Evolutionary conservation across 768 basidiomycete species (phyloP), one percentile per base, ranked within the genome.

Genomic region (Lactarius indigo): DNA sequence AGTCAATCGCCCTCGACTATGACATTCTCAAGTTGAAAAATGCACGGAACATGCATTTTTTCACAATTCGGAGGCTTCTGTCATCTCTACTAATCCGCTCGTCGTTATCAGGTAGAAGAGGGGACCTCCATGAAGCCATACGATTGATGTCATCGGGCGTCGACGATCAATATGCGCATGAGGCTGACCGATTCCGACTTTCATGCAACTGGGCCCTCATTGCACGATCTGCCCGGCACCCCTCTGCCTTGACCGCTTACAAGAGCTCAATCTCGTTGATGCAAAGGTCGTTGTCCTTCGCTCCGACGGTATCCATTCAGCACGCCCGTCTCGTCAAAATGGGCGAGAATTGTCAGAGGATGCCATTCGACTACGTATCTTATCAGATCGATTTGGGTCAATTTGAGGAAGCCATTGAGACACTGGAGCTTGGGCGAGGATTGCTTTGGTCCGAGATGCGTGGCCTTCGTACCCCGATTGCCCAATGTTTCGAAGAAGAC

Each of bases 391-490:
- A n/a, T 23, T 8, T 23, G 8, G 57, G 57, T 10, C 30, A 7
- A 39, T 39, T 35, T 6, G 64, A 65, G 26, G 57, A 20, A 20
- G 64, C 64, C 2, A 28, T 65, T 5, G 64, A 65, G 47, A 50
- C 47, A 50, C n/a, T 50, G 47, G 47, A 50, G 5, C n/a, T 26
- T 26, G 47, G 47, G 10, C 23, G 47, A 50, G 47, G 23, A 10
- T 50, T 26, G 5, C 10, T 50, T 26, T 50, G 47, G 47, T 50
- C 47, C 0, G 47, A 50, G 23, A 50, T 50, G 47, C 47, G 47
- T 50, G 47, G 47, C 10, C 31, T 35, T 30, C 59, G 54, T 15
- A 18, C 47, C 2, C n/a, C 28, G 0, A 20, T 52, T 0, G 26
- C 47, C 9, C 64, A 54, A 23, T 35, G 10, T 9, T 8, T 31